These are phyloP conservation scores for Potentilla sterilis DNA, from an alignment of 306 rosid genomes.

Conservation along the genomic window DNA sequence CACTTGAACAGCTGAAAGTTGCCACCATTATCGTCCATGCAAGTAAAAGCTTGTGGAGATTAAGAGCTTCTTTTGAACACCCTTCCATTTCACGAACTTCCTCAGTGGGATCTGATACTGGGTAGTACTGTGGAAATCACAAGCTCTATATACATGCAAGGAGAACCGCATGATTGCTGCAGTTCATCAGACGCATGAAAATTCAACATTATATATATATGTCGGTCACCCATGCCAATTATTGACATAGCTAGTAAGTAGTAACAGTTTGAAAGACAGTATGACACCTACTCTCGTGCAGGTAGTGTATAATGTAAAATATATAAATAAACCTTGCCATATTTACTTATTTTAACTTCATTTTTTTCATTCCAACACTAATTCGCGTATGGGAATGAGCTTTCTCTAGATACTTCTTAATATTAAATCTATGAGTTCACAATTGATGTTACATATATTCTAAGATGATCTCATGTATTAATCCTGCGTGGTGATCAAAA, in stretches of 20 bases:
- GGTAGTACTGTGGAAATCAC: neutral
- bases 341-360: too few relatives aligned
- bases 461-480: too few relatives aligned
- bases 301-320: neutral
- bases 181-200: neutral
- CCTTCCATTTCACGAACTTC: neutral
- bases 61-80: neutral
- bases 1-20: constrained; percentile 16
- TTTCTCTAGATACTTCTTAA: too few relatives aligned
- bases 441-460: too few relatives aligned
- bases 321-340: neutral
- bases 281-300: neutral
- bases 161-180: neutral
- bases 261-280: neutral
- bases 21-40: constrained; percentile 20
- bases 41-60: constrained; percentile 7
- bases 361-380: too few relatives aligned
- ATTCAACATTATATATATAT: neutral
- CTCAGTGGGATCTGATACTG: constrained; percentile 16
- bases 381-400: too few relatives aligned
- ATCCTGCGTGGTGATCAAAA: too few relatives aligned
- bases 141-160: neutral
- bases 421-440: too few relatives aligned
- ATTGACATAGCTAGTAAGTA: neutral
- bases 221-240: neutral